Percentiles rank a stretch among this genome's conserved stretches.
Evolutionary conservation across 495 filamentous ascomycete genomes (phyloP).

Genomic region (Podospora anserina): DNA sequence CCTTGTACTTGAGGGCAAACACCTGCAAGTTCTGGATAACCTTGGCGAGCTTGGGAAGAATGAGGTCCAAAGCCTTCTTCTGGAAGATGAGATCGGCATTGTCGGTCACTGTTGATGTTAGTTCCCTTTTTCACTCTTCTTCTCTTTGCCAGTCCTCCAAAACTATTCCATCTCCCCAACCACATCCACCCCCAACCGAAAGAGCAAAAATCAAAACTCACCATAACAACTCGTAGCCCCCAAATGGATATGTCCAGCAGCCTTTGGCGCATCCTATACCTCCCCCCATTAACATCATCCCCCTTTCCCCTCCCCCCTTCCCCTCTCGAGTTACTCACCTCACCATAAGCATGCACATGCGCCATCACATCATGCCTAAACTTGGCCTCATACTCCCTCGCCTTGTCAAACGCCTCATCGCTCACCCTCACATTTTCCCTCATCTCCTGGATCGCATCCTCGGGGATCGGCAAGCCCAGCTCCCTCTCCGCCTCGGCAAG

Average conservation of each 20-base stretch:
- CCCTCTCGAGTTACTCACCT: constrained; percentile 43
- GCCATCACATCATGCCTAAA: constrained; percentile 60
- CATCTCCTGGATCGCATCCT: constrained; percentile 75
- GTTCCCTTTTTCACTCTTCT: background rate
- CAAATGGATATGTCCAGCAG: constrained; percentile 84
- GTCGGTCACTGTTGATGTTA: constrained; percentile 56
- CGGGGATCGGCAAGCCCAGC: constrained; percentile 60
- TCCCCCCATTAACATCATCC: background rate
- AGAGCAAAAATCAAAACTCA: constrained; percentile 19
- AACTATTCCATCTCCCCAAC: background rate
- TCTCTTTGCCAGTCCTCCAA: background rate
- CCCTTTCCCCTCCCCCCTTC: background rate
- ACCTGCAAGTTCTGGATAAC: constrained; percentile 74
- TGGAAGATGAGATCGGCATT: constrained; percentile 88
- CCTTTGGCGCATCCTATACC: constrained; percentile 62
- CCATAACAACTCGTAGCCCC: constrained; percentile 45
- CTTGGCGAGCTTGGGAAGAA: constrained; percentile 81
- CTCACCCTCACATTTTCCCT: constrained; percentile 64
- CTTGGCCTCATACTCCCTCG: constrained; percentile 67
- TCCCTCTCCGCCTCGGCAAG: constrained; percentile 81
- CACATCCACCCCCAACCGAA: background rate
- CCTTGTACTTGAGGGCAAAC: constrained; percentile 78
- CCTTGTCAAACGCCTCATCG: constrained; percentile 75
- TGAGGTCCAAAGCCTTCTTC: constrained; percentile 66
- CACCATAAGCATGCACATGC: constrained; percentile 59